Conservation (phyloP, 495 filamentous ascomycete species). For the Astrothelium subdiscretum region DNA sequence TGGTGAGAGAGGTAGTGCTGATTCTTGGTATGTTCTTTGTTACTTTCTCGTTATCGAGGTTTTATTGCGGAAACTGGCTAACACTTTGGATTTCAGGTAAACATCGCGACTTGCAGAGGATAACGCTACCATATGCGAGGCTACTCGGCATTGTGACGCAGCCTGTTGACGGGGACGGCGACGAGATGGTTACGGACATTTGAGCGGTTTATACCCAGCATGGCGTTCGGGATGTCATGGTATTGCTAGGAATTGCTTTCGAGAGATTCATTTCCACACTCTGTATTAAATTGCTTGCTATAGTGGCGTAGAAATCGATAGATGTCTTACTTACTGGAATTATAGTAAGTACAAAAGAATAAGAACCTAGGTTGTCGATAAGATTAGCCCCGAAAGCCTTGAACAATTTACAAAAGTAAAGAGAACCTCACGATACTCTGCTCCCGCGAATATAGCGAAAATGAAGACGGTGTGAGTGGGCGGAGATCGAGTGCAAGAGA, state of each 20-base stretch:
- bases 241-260: neutral
- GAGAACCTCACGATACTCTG: too few relatives aligned
- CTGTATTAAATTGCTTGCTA: neutral
- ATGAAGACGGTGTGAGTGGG: too few relatives aligned
- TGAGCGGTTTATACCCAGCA: conserved; percentile 2
- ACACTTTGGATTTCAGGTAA: neutral
- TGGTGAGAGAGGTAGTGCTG: conserved; percentile 80
- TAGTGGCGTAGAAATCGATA: neutral
- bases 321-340: neutral
- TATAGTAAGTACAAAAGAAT: neutral
- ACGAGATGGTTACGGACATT: conserved; percentile 1
- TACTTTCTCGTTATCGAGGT: neutral
- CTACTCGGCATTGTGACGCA: conserved; percentile 11
- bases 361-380: too few relatives aligned
- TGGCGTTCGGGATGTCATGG: neutral
- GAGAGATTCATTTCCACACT: neutral
- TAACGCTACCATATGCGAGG: conserved; percentile 19
- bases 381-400: too few relatives aligned
- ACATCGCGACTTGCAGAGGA: conserved; percentile 17
- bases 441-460: too few relatives aligned
- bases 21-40: conserved; percentile 63
- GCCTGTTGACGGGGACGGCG: neutral
- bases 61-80: neutral
- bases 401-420: too few relatives aligned
- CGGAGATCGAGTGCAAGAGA: too few relatives aligned